Percentiles rank a stretch among this genome's conserved stretches.
Evolutionary conservation across 164 flowering plant species (phyloP).

Genomic region (Annona squamosa): DNA sequence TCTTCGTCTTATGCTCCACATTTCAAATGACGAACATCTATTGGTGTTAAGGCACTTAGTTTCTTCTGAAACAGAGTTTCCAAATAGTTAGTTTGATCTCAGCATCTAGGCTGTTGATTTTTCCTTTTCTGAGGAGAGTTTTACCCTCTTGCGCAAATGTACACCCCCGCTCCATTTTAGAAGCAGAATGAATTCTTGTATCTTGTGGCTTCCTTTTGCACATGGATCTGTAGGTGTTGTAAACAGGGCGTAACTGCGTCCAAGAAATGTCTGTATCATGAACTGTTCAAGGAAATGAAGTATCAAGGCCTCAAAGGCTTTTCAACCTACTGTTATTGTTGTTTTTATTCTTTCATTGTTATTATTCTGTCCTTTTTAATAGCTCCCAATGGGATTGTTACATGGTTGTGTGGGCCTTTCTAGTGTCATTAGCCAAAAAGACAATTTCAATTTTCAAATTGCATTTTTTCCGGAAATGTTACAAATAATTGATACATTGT

Average conservation of each 20-base stretch:
- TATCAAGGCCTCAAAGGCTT: slow-evolving; percentile 5
- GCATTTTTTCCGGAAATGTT: no score
- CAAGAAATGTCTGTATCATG: slow-evolving; percentile 24
- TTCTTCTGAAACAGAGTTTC: slow-evolving; percentile 39
- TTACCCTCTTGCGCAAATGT: slow-evolving; percentile 9
- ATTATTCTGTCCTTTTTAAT: neutral
- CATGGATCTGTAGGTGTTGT: slow-evolving; percentile 16
- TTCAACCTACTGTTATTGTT: neutral
- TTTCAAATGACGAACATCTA: slow-evolving; percentile 94
- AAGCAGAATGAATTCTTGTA: slow-evolving; percentile 20
- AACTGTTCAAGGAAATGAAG: slow-evolving; percentile 26
- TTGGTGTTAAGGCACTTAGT: slow-evolving; percentile 65
- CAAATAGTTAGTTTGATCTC: slow-evolving; percentile 19
- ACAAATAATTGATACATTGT: neutral
- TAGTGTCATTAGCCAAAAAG: no score
- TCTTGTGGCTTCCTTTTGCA: slow-evolving; percentile 15
- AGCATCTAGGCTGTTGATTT: slow-evolving; percentile 1
- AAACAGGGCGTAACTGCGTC: slow-evolving; percentile 7
- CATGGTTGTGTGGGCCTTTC: neutral
- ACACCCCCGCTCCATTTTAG: slow-evolving; percentile 18
- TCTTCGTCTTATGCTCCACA: slow-evolving; percentile 72
- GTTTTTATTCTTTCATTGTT: neutral
- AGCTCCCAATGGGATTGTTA: neutral
- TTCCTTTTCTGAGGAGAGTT: slow-evolving; percentile 12
- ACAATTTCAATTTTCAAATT: no score